phyloP scores from a whole-genome alignment of 2,329 filamentous ascomycete genomes.

The Apiospora marii region DNA sequence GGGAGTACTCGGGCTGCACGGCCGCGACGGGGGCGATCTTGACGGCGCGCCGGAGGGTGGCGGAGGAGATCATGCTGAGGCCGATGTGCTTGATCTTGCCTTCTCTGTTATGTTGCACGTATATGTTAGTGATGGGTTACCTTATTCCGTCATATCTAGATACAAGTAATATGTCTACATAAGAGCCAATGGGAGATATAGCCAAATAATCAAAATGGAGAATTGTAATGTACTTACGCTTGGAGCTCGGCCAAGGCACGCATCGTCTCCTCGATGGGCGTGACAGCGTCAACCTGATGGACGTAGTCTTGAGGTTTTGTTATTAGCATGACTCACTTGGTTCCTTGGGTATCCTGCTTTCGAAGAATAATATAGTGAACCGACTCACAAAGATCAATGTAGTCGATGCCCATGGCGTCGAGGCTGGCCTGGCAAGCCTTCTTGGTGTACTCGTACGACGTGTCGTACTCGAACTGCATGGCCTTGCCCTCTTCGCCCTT shows the following conservation, averaged over 20 bases:
- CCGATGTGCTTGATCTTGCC: slow-evolving; percentile 67
- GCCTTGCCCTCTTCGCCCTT: slow-evolving; percentile 5
- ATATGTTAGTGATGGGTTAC: not conserved
- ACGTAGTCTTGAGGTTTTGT: slow-evolving; percentile 48
- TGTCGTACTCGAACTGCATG: slow-evolving; percentile 32
- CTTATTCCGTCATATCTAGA: not conserved
- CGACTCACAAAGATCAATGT: slow-evolving; percentile 58
- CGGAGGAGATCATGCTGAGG: slow-evolving; percentile 47
- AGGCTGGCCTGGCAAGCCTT: slow-evolving; percentile 47
- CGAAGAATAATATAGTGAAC: accelerated
- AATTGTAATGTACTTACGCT: slow-evolving; percentile 38
- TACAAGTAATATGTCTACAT: too few species aligned
- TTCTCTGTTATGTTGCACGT: slow-evolving; percentile 38
- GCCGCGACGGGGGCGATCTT: slow-evolving; percentile 57
- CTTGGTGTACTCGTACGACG: slow-evolving; percentile 41
- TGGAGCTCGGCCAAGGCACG: slow-evolving; percentile 57
- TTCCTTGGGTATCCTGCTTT: not conserved
- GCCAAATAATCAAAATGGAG: not conserved
- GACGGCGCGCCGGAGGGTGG: slow-evolving; percentile 53
- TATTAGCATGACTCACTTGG: not conserved
- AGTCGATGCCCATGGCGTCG: slow-evolving; percentile 55
- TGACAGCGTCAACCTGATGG: slow-evolving; percentile 56
- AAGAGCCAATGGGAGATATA: too few species aligned
- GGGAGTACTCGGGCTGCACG: slow-evolving; percentile 62
- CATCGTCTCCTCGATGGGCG: slow-evolving; percentile 59